Evolutionary conservation across 2,329 filamentous ascomycete species (phyloP).

Genomic region (Phialophora macrospora): DNA sequence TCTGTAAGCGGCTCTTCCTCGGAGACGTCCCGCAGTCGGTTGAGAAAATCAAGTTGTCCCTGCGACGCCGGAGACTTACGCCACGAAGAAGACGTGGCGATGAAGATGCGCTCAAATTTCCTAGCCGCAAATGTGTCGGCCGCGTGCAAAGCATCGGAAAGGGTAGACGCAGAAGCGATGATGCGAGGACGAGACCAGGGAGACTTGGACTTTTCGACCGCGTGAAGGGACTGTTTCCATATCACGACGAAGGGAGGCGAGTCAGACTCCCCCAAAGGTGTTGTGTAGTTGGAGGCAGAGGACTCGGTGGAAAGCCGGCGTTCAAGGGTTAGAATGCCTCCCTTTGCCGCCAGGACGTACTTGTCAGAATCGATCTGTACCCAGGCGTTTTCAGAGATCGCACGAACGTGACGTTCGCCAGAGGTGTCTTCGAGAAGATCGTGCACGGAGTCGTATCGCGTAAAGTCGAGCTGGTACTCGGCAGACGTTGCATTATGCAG

Average conservation of each 20-base stretch:
- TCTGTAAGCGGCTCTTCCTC: conserved; percentile 51
- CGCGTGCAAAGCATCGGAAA: conserved; percentile 78
- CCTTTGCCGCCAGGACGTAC: conserved; percentile 71
- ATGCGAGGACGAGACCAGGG: conserved; percentile 72
- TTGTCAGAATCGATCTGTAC: conserved; percentile 73
- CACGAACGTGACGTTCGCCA: conserved; percentile 76
- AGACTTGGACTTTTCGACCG: conserved; percentile 42
- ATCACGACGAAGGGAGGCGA: conserved; percentile 27
- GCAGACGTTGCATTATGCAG: background rate
- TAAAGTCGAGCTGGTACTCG: conserved; percentile 70
- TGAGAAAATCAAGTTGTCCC: conserved; percentile 54
- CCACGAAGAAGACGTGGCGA: conserved; percentile 72
- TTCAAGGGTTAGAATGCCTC: conserved; percentile 64
- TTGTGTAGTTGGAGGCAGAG: conserved; percentile 1
- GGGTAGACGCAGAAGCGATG: conserved; percentile 68
- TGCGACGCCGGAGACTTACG: conserved; percentile 66
- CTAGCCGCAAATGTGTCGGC: conserved; percentile 78
- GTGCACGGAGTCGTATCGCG: conserved; percentile 88
- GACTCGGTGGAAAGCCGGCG: conserved; percentile 16
- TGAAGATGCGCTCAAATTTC: conserved; percentile 69
- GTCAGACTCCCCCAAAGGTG: background rate
- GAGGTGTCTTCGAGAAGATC: conserved; percentile 85
- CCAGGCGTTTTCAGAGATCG: conserved; percentile 78
- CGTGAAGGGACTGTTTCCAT: conserved; percentile 37
- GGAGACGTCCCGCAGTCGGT: conserved; percentile 50